Base-by-base conservation (phyloP, 179 eudicot species). In the Beta corolliflora region DNA sequence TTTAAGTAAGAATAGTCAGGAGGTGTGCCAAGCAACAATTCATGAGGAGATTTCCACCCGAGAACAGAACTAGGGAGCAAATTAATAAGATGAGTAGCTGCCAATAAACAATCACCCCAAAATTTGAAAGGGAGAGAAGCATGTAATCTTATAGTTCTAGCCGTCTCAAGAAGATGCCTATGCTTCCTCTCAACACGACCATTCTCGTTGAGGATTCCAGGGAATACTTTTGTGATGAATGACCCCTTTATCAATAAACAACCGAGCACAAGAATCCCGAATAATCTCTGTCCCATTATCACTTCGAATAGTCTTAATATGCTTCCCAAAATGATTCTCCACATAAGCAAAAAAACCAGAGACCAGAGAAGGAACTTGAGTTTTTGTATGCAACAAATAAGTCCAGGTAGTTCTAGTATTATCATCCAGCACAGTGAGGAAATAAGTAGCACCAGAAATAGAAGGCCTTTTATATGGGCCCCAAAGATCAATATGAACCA, bases 201-300 rank as follows among this genome's bases (percentile, higher is more conserved):
- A 58, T 58, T 58, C 5, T 58, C n/a, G 61, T 58, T 58, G 61
- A 2, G 61, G 61, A n/a, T n/a, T 58, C 3, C 19, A 0, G 4
- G 61, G 61, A 15, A 58, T 58, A 19, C n/a, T 1, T 16, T 58
- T 58, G 15, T 16, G 61, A 58, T 58, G 61, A 13, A 0, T 14
- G 4, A 58, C 15, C 1, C 61, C 61, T 16, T 58, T 58, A 0
- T 14, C 5, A 58, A 19, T 3, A 58, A 58, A 58, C 2, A 58
- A 16, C 2, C 0, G 1, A 13, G 5, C 5, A 15, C 61, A 15
- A 15, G 5, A 15, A 13, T 58, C 19, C n/a, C 14, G 19, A 2
- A 75, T 36, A 3, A 16, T n/a, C n/a, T 76, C 69, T 41, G 52
- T 31, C 4, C 52, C 79, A 76, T 76, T 59, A 44, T 76, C 69